Evolutionary conservation across 176 grass and related monocot species (phyloP).

Genomic region (Musa acuminata): DNA sequence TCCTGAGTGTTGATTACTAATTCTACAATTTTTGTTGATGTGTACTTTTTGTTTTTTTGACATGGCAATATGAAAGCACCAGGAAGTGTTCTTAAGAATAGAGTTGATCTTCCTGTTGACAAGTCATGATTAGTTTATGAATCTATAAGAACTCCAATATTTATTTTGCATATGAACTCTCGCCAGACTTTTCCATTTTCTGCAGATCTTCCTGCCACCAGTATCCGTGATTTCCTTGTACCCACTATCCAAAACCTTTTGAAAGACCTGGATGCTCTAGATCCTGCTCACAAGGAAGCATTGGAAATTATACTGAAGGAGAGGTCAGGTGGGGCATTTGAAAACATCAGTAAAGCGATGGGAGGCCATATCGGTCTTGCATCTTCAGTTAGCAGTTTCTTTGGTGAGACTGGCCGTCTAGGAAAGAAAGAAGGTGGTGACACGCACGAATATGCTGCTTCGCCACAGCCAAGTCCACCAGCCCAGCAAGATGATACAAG

Average conservation of each 20-base stretch:
- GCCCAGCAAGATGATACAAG: slow-evolving; percentile 53
- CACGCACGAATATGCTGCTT: slow-evolving; percentile 9
- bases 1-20: no score
- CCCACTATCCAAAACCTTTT: slow-evolving; percentile 85
- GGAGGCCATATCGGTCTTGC: slow-evolving; percentile 77
- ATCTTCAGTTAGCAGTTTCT: slow-evolving; percentile 76
- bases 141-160: no score
- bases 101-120: neutral
- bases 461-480: slow-evolving; percentile 20
- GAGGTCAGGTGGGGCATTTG: slow-evolving; percentile 64
- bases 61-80: no score
- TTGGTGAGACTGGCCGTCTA: slow-evolving; percentile 56
- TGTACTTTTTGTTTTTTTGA: no score
- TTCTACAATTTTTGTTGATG: no score
- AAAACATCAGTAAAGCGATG: slow-evolving; percentile 86
- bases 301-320: slow-evolving; percentile 74
- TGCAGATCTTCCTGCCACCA: slow-evolving; percentile 61
- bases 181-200: neutral
- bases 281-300: slow-evolving; percentile 95
- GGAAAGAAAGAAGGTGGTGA: slow-evolving; percentile 71
- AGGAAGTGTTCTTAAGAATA: no score
- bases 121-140: neutral
- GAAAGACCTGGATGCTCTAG: slow-evolving; percentile 70
- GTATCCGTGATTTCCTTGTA: slow-evolving; percentile 63
- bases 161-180: neutral